Evolutionary conservation across 164 flowering plant species (phyloP).

Genomic region (Magnolia sinica): DNA sequence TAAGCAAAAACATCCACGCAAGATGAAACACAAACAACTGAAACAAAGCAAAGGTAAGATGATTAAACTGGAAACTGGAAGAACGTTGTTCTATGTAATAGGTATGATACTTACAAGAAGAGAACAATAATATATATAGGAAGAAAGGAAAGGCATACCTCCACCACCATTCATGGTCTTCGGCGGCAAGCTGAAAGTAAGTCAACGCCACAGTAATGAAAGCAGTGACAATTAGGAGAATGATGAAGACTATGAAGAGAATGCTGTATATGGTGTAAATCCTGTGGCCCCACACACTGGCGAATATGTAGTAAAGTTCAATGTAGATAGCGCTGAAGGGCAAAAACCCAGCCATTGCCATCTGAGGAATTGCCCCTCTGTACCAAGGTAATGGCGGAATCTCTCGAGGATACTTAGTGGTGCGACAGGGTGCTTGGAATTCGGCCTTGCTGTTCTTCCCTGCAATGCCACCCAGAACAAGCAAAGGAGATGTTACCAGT

Average conservation of each 20-base stretch:
- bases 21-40: neutral
- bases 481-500: constrained; percentile 39
- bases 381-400: constrained; percentile 43
- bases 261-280: constrained; percentile 45
- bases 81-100: too few relatives aligned
- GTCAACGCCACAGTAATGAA: constrained; percentile 44
- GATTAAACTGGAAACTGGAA: too few relatives aligned
- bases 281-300: constrained; percentile 45
- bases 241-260: constrained; percentile 41
- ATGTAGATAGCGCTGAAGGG: constrained; percentile 47
- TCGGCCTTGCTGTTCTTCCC: constrained; percentile 43
- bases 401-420: constrained; percentile 43
- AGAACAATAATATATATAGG: too few relatives aligned
- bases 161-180: constrained; percentile 53
- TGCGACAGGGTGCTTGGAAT: constrained; percentile 45
- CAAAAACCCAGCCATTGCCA: constrained; percentile 48
- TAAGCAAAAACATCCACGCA: neutral
- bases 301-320: constrained; percentile 43
- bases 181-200: constrained; percentile 47
- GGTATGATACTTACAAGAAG: too few relatives aligned
- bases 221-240: constrained; percentile 41
- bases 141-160: constrained; percentile 20
- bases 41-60: neutral
- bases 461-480: constrained; percentile 45
- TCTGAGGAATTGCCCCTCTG: constrained; percentile 34